A percentile compares a stretch with the other conserved stretches of the same genome.
These are phyloP conservation scores for Fusarium sp. DNA, from an alignment of 2,329 filamentous ascomycete species.

Conservation along the genomic window DNA sequence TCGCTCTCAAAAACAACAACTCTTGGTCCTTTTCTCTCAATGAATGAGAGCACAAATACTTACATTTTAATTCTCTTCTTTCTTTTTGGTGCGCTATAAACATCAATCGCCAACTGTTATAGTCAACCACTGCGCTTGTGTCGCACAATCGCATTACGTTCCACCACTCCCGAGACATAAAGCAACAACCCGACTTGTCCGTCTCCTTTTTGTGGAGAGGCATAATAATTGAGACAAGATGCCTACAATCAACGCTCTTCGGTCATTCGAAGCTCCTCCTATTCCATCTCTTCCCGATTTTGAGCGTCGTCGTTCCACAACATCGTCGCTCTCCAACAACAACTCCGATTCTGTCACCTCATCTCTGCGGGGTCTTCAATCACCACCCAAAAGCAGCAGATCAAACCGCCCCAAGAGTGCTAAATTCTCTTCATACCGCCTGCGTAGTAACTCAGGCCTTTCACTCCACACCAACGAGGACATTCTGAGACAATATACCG, in stretches of 20 bases:
- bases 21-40: background rate
- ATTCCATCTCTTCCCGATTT: constrained; percentile 40
- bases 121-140: background rate
- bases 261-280: constrained; percentile 39
- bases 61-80: background rate
- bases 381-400: constrained; percentile 36
- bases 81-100: background rate
- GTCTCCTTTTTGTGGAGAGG: background rate
- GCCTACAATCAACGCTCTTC: constrained; percentile 41
- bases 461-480: constrained; percentile 56
- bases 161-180: constrained; percentile 7
- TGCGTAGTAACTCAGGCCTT: constrained; percentile 59
- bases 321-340: constrained; percentile 31
- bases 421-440: constrained; percentile 43
- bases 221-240: constrained; percentile 17
- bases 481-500: constrained; percentile 56
- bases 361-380: constrained; percentile 30
- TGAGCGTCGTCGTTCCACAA: constrained; percentile 39
- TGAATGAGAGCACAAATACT: background rate
- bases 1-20: constrained; percentile 1
- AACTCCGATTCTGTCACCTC: constrained; percentile 24
- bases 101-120: background rate
- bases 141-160: constrained; percentile 10
- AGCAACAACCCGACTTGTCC: background rate
- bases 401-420: constrained; percentile 42